phyloP scores from a whole-genome alignment of 192 early-diverging fungal genomes.

The Spinellus fusiger region DNA sequence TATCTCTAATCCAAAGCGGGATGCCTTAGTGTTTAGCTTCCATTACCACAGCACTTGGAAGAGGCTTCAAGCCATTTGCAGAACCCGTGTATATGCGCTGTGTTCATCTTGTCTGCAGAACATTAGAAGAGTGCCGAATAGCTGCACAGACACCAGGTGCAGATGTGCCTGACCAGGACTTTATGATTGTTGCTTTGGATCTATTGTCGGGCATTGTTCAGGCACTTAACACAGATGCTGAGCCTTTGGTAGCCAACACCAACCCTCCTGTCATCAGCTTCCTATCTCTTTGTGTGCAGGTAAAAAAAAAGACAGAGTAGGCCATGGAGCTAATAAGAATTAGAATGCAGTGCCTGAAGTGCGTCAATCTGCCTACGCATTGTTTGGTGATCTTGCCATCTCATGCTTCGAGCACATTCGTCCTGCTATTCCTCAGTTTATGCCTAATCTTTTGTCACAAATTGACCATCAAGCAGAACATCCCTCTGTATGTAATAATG shows the following conservation, averaged over 20 bases:
- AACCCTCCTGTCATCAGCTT: constrained; percentile 71
- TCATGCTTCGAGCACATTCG: constrained; percentile 76
- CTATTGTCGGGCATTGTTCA: constrained; percentile 91
- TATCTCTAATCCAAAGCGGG: not conserved
- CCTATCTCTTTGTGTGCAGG: constrained; percentile 76
- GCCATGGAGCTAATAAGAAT: not conserved
- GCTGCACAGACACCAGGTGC: constrained; percentile 41
- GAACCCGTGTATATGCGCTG: constrained; percentile 84
- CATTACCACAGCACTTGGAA: constrained; percentile 74
- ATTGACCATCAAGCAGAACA: constrained; percentile 70
- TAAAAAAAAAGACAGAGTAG: constrained; percentile 26
- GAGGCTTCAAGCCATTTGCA: constrained; percentile 82
- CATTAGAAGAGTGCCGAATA: constrained; percentile 63
- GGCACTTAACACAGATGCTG: constrained; percentile 74
- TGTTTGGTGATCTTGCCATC: constrained; percentile 96
- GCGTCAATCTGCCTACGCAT: constrained; percentile 91
- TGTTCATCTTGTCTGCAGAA: constrained; percentile 79
- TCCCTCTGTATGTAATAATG: constrained; percentile 95
- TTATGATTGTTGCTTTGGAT: constrained; percentile 94
- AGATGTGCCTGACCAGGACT: constrained; percentile 88
- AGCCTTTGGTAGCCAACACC: constrained; percentile 66
- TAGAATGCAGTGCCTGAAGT: constrained; percentile 64
- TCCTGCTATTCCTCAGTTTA: constrained; percentile 74
- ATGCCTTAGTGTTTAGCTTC: constrained; percentile 30
- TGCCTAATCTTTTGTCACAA: constrained; percentile 69